phyloP scores from a whole-genome alignment of 2,329 filamentous ascomycete species.

The Zasmidium angulare region DNA sequence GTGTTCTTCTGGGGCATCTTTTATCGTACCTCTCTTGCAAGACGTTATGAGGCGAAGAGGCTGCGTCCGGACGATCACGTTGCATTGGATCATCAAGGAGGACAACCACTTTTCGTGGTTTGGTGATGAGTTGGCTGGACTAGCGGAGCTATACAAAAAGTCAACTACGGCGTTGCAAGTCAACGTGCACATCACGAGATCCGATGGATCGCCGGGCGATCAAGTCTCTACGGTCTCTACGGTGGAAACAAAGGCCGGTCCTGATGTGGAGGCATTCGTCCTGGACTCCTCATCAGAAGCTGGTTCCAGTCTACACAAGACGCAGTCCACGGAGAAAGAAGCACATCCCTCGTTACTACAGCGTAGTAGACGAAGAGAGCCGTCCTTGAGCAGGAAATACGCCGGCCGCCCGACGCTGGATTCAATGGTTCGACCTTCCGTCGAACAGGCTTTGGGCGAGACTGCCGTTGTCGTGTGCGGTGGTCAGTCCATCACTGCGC shows the following conservation, averaged over 20 bases:
- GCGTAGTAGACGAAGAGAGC: background rate
- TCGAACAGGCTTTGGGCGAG: slow-evolving; percentile 62
- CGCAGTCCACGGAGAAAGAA: background rate
- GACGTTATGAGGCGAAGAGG: slow-evolving; percentile 49
- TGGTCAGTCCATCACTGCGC: slow-evolving; percentile 54
- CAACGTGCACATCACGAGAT: slow-evolving; percentile 53
- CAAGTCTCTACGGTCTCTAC: background rate
- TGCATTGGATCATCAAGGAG: slow-evolving; percentile 33
- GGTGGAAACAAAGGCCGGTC: background rate
- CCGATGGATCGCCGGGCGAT: background rate
- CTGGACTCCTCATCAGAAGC: slow-evolving; percentile 16
- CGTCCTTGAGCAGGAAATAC: slow-evolving; percentile 33
- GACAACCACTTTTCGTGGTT: slow-evolving; percentile 28
- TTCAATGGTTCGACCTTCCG: slow-evolving; percentile 53
- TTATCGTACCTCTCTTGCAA: slow-evolving; percentile 56
- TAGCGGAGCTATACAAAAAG: slow-evolving; percentile 12
- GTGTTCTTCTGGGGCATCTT: slow-evolving; percentile 61
- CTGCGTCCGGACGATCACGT: slow-evolving; percentile 25
- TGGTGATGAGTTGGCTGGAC: slow-evolving; percentile 13
- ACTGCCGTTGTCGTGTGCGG: slow-evolving; percentile 64
- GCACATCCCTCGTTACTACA: background rate
- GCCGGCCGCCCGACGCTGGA: slow-evolving; percentile 54
- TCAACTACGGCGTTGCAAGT: slow-evolving; percentile 50
- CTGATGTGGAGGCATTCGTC: slow-evolving; percentile 23
- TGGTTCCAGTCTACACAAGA: slow-evolving; percentile 1